A percentile compares a stretch with the other conserved stretches of the same genome.
Evolutionary conservation across 768 basidiomycete genomes (phyloP).

Genomic region (Lactifluus pinguis): DNA sequence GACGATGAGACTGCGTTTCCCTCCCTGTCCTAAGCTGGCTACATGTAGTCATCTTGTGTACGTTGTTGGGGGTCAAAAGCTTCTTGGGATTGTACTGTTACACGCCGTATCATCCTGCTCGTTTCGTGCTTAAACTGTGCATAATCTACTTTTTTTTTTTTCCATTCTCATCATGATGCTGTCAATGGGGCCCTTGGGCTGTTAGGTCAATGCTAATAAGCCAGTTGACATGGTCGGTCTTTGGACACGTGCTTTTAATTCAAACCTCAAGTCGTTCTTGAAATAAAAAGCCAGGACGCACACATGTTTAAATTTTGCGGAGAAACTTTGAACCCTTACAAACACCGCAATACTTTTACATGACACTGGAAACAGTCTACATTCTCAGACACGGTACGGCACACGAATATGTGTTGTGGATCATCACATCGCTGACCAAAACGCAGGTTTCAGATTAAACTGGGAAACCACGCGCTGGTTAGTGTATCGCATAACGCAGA

Average conservation of each 20-base stretch:
- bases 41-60: constrained; percentile 4
- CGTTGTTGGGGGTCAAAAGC: constrained; percentile 14
- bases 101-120: constrained; percentile 16
- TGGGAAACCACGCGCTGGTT: constrained; percentile 64
- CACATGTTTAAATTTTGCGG: not conserved
- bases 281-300: not conserved
- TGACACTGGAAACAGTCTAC: constrained; percentile 55
- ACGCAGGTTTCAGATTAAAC: constrained; percentile 62
- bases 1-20: constrained; percentile 86
- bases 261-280: no score
- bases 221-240: not conserved
- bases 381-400: constrained; percentile 56
- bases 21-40: constrained; percentile 48
- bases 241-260: no score
- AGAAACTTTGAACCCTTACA: not conserved
- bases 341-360: not conserved
- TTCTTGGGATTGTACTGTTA: constrained; percentile 19
- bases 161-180: not conserved
- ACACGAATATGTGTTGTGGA: not conserved
- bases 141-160: constrained; percentile 16
- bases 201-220: not conserved
- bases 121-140: constrained; percentile 15
- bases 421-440: constrained; percentile 5
- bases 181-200: not conserved
- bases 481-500: constrained; percentile 18